These are phyloP conservation scores for Cladosporium sp. DNA, from an alignment of 2,329 filamentous ascomycete genomes.

Conservation along the genomic window DNA sequence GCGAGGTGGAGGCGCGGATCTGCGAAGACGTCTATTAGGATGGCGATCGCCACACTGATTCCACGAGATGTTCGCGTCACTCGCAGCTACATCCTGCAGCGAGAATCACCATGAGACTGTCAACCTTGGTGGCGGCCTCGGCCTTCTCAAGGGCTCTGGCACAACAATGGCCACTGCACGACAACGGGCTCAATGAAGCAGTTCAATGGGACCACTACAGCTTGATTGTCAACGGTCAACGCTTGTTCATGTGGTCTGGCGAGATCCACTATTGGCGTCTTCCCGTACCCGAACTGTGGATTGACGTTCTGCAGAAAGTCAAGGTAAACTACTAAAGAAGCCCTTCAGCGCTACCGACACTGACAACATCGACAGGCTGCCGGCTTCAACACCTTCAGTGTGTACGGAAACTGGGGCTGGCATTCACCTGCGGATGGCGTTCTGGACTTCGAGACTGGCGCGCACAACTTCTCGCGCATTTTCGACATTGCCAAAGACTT, in stretches of 20 bases:
- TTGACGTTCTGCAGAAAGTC: slow-evolving; percentile 76
- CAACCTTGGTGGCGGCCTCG: not conserved
- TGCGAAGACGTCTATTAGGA: no score
- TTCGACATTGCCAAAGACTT: slow-evolving; percentile 67
- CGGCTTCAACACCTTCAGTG: slow-evolving; percentile 72
- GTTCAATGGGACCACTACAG: slow-evolving; percentile 48
- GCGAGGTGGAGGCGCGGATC: no score
- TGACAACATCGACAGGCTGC: slow-evolving; percentile 38
- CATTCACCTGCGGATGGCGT: slow-evolving; percentile 31
- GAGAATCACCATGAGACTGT: not conserved
- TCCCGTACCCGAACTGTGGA: slow-evolving; percentile 56
- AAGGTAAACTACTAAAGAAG: slow-evolving; percentile 41
- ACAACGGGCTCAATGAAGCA: slow-evolving; percentile 42
- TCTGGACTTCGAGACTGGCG: slow-evolving; percentile 47
- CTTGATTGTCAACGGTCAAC: slow-evolving; percentile 62
- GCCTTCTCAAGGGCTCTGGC: slow-evolving; percentile 16
- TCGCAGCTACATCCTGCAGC: no score
- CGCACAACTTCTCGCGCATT: slow-evolving; percentile 62
- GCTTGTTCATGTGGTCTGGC: slow-evolving; percentile 64
- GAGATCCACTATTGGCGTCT: slow-evolving; percentile 67
- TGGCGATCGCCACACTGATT: no score
- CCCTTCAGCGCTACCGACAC: not conserved
- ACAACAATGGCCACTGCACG: slow-evolving; percentile 41
- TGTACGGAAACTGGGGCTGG: slow-evolving; percentile 66
- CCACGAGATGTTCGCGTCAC: no score